Evolutionary conservation across 2,329 filamentous ascomycete genomes (phyloP).

Genomic region (Hirsutella minnesotensis): DNA sequence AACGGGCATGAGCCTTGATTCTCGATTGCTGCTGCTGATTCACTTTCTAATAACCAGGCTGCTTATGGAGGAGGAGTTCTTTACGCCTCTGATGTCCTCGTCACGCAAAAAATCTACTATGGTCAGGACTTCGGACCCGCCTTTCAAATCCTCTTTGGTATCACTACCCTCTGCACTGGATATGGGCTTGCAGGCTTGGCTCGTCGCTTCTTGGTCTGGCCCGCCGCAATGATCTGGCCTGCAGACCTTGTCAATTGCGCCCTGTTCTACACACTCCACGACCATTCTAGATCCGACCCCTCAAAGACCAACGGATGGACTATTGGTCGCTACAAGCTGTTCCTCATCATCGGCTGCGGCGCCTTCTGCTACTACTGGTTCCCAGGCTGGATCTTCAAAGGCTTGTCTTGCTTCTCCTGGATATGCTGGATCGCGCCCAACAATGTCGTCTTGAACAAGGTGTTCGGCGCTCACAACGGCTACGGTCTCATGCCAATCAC

Average conservation of each 20-base stretch:
- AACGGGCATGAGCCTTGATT: no score
- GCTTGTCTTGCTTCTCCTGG: constrained; percentile 50
- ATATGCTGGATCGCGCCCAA: constrained; percentile 51
- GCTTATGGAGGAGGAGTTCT: constrained; percentile 45
- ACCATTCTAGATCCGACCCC: constrained; percentile 33
- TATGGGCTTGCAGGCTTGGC: constrained; percentile 45
- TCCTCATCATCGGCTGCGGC: constrained; percentile 41
- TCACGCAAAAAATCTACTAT: constrained; percentile 44
- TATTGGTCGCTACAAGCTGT: constrained; percentile 52
- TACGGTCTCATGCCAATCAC: constrained; percentile 49
- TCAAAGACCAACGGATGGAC: constrained; percentile 46
- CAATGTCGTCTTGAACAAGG: constrained; percentile 46
- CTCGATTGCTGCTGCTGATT: no score
- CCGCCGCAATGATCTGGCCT: constrained; percentile 47
- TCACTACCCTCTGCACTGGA: constrained; percentile 44
- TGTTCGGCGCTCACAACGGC: constrained; percentile 48
- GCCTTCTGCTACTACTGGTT: constrained; percentile 48
- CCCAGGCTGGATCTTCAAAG: constrained; percentile 51
- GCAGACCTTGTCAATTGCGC: constrained; percentile 41
- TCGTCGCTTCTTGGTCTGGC: constrained; percentile 40
- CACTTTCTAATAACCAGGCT: constrained; percentile 21
- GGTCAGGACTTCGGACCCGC: constrained; percentile 41
- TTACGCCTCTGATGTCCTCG: constrained; percentile 40
- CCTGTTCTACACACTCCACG: constrained; percentile 36
- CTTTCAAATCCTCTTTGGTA: constrained; percentile 40